A percentile compares a stretch with the other conserved stretches of the same genome.
Evolutionary conservation across 495 filamentous ascomycete species (phyloP).

Genomic region (Xylaria palmicola): DNA sequence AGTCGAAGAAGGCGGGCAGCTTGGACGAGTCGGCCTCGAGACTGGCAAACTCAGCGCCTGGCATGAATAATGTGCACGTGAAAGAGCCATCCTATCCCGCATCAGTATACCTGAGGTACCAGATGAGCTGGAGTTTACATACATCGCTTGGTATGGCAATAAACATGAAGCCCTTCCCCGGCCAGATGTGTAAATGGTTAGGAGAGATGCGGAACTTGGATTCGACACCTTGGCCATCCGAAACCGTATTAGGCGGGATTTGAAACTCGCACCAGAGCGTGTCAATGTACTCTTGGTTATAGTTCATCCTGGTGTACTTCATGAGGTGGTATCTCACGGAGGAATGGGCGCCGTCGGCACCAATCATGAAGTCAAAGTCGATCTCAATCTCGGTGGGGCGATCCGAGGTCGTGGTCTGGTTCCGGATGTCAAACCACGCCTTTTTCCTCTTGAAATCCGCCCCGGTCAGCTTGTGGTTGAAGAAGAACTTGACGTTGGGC

Average conservation of each 20-base stretch:
- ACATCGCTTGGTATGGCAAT: slow-evolving; percentile 86
- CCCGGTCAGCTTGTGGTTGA: slow-evolving; percentile 87
- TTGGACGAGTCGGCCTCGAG: slow-evolving; percentile 56
- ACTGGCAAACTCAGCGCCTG: slow-evolving; percentile 54
- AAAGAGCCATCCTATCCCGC: slow-evolving; percentile 73
- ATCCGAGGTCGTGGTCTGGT: slow-evolving; percentile 18
- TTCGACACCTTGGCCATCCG: slow-evolving; percentile 36
- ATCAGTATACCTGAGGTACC: slow-evolving; percentile 3
- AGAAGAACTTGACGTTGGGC: slow-evolving; percentile 85
- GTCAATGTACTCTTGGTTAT: slow-evolving; percentile 94
- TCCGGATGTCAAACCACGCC: slow-evolving; percentile 80
- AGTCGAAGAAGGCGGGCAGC: slow-evolving; percentile 70
- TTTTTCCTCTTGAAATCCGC: slow-evolving; percentile 74
- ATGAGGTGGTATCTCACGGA: slow-evolving; percentile 87
- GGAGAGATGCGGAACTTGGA: slow-evolving; percentile 75
- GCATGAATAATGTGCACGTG: slow-evolving; percentile 91
- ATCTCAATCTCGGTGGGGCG: slow-evolving; percentile 61
- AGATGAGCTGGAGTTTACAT: slow-evolving; percentile 17
- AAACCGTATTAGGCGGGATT: slow-evolving; percentile 51
- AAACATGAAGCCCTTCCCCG: slow-evolving; percentile 90
- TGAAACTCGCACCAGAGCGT: slow-evolving; percentile 97
- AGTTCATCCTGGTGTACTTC: slow-evolving; percentile 86
- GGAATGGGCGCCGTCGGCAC: slow-evolving; percentile 95
- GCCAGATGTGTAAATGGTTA: slow-evolving; percentile 97
- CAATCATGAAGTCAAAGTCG: slow-evolving; percentile 86